Base-by-base conservation (phyloP, 306 rosid genomes). In the Inga oerstediana region DNA sequence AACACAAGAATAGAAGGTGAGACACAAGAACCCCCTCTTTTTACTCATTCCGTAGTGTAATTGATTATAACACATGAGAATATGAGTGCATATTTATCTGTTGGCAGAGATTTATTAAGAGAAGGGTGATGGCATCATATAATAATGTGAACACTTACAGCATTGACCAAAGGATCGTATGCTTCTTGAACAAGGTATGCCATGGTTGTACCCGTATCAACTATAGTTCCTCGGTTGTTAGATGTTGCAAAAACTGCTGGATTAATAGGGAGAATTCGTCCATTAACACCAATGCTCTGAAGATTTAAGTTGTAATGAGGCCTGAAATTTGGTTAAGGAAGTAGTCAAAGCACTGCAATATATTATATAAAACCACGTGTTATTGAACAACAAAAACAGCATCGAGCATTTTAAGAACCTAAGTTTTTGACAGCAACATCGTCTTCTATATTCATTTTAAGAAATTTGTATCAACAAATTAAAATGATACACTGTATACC, bases 121-220 rank as follows among this genome's bases (percentile, higher is more conserved):
- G 79, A 32, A 32, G 8, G 66, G 74, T 49, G 74, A 81, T 32
- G 69, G 52, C 75, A 78, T 56, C 82, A 82, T 32, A 7, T 41
- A 67, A 84, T 52, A 16, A 52, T 22, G 32, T 59, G 65, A 10
- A 7, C 43, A 39, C 43, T 90, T 92, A 95, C 99, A 79, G 98
- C 92, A 72, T 70, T 83, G 80, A 93, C 93, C 64, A 95, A 92
- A 65, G 98, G 98, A 90, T 88, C 93, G 73, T 87, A 95, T n/a
- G 98, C 99, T 87, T 93, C 99, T 85, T 87, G 89, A 45, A 95
- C 91, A 75, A 95, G 97, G 88, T 93, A 93, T 64, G 99, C 83
- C 91, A 95, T 89, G 70, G 99, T 93, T 80, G 99, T 93, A 78
- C 99, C 98, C 8, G 93, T 85, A 86, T 95, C 99, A 75, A 95